Base-by-base conservation (phyloP, 2,329 filamentous ascomycete species). In the Cladobotryum mycophilum region DNA sequence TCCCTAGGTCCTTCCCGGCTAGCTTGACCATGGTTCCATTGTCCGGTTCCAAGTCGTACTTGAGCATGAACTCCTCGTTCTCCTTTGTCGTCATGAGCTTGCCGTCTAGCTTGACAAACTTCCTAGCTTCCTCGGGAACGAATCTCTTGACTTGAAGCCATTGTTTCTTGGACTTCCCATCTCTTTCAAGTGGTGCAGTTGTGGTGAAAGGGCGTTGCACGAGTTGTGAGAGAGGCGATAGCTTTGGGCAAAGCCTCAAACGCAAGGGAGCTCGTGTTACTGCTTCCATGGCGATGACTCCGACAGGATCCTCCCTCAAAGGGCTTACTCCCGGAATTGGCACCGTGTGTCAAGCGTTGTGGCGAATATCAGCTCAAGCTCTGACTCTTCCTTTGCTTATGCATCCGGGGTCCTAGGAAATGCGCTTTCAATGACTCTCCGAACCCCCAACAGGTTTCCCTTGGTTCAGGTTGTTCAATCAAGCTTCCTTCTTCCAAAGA, bases 11-110 rank as follows among this genome's bases (percentile, higher is more conserved):
- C 0, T 34, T 34, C 20, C 42, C 53, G 12, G 48, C 37, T 18
- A 55, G 48, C n/a, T 48, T 52, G 15, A 44, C 48, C 45, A 58
- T 57, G 9, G 45, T 46, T 48, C 56, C 56, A 18, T 61, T 60
- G 45, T 62, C 64, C 8, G 54, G 53, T 36, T 61, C 56, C 22
- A 62, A 45, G 15, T 55, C 51, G 47, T 60, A 20, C 25, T 59
- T 47, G 7, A 64, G 37, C 2, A 68, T 48, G 30, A 67, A 68
- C 9, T 55, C 55, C 47, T 54, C 55, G 41, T 57, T 61, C 25
- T 65, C 60, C 4, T 53, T 59, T 3, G 61, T 66, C 14, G 64
- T 67, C 9, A 48, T n/a, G n/a, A 69, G 53, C 45, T 17, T 56
- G 38, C 65, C 64, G 17, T 57, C 49, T 1, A 22, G 3, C 12